Conservation (phyloP, 441 rosid species). For the Cnidoscolus chayamansa region DNA sequence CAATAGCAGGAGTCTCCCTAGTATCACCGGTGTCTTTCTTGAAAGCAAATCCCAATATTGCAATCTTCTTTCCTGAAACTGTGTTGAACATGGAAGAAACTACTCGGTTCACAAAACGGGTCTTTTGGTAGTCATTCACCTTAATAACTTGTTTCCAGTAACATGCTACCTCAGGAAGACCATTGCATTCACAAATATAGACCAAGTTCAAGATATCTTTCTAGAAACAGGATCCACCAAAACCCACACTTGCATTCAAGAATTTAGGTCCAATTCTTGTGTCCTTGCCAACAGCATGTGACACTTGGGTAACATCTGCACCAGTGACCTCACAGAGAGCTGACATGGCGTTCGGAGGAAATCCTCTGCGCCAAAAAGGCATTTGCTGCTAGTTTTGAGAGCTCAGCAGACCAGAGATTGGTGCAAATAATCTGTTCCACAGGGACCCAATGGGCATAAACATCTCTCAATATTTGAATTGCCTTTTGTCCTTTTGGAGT, state of each 20-base stretch:
- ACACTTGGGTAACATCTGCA: constrained; percentile 68
- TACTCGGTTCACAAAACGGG: constrained; percentile 69
- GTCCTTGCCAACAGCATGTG: constrained; percentile 72
- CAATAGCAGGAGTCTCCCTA: constrained; percentile 83
- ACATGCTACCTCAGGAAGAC: constrained; percentile 75
- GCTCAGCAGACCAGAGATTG: constrained; percentile 94
- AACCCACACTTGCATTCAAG: constrained; percentile 80
- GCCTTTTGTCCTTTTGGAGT: constrained; percentile 76
- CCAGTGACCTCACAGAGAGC: constrained; percentile 90
- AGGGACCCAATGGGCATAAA: constrained; percentile 85
- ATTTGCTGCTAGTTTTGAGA: constrained; percentile 83
- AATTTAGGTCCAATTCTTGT: constrained; percentile 75
- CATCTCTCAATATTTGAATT: constrained; percentile 59
- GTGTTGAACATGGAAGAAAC: constrained; percentile 92
- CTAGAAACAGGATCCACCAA: constrained; percentile 89
- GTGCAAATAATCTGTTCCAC: constrained; percentile 63
- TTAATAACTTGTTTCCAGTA: constrained; percentile 90
- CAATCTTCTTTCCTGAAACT: constrained; percentile 69
- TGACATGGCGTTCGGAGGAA: constrained; percentile 86
- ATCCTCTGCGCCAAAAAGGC: constrained; percentile 91
- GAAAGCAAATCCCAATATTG: constrained; percentile 75
- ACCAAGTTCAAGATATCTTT: constrained; percentile 76
- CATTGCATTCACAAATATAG: constrained; percentile 84
- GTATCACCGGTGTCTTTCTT: constrained; percentile 93
- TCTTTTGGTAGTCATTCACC: constrained; percentile 85